Conservation (phyloP, 2,329 filamentous ascomycete species). For the Cladobotryum mycophilum region DNA sequence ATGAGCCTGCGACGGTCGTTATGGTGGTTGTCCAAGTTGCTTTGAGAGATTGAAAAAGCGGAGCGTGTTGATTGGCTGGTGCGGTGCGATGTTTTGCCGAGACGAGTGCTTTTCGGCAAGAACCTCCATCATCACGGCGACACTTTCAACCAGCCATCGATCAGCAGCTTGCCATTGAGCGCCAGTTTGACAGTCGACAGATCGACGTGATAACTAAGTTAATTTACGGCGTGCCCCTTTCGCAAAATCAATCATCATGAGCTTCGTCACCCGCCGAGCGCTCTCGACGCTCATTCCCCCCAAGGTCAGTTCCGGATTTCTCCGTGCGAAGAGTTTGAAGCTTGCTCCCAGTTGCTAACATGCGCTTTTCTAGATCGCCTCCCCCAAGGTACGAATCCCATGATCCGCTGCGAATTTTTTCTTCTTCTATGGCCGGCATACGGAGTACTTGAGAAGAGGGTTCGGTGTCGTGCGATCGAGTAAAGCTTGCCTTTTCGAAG, state of each 20-base stretch:
- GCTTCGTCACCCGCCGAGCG: conserved; percentile 82
- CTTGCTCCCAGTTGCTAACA: conserved; percentile 33
- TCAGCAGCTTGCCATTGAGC: conserved; percentile 28
- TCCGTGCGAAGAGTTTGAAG: conserved; percentile 19
- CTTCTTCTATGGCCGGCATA: conserved; percentile 4
- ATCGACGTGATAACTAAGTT: conserved; percentile 23
- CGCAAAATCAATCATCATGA: conserved; percentile 60
- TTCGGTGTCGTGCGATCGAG: not conserved
- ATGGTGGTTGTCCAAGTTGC: conserved; percentile 23
- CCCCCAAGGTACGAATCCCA: conserved; percentile 61
- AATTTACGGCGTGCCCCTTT: conserved; percentile 19
- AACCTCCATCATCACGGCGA: conserved; percentile 19
- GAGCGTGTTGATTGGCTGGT: conserved; percentile 35
- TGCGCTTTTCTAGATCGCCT: conserved; percentile 58
- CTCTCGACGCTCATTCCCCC: conserved; percentile 98
- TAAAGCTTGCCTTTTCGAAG: not conserved
- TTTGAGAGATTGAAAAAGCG: conserved; percentile 12
- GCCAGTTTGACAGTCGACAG: conserved; percentile 25
- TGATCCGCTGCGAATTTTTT: not conserved
- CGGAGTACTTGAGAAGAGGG: not conserved
- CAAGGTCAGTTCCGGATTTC: conserved; percentile 61
- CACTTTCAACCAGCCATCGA: conserved; percentile 18
- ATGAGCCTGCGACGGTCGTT: conserved; percentile 15
- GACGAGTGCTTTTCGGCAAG: conserved; percentile 45
- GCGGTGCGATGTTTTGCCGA: conserved; percentile 39